These are phyloP conservation scores for Radiomyces spectabilis DNA, from an alignment of 192 early-diverging fungal species.

Conservation along the genomic window DNA sequence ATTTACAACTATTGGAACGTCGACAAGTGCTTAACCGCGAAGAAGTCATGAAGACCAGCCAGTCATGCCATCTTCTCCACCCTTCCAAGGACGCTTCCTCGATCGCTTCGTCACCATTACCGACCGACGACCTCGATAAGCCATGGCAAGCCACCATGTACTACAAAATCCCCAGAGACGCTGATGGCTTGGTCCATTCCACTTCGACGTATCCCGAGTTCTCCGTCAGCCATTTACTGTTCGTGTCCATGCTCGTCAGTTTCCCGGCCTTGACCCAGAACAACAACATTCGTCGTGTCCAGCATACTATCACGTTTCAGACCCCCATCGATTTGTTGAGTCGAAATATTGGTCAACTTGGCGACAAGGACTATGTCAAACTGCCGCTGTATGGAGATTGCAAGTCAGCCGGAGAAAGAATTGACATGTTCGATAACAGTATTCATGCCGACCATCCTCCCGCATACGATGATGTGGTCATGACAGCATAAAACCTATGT, in stretches of 20 bases:
- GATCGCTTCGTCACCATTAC: too few species aligned
- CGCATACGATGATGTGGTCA: not conserved
- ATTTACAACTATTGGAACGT: slow-evolving; percentile 6
- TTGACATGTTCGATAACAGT: too few species aligned
- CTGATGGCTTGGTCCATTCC: too few species aligned
- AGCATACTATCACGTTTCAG: not conserved
- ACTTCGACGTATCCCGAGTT: too few species aligned
- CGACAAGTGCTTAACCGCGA: not conserved
- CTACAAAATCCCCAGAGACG: too few species aligned
- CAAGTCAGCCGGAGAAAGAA: too few species aligned
- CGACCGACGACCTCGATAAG: too few species aligned
- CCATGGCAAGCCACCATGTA: too few species aligned
- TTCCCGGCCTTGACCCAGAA: not conserved
- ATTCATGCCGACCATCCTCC: not conserved
- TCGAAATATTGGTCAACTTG: not conserved
- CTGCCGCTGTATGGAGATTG: not conserved
- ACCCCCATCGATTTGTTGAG: not conserved
- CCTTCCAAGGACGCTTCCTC: not conserved
- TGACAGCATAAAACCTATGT: too few species aligned
- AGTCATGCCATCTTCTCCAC: not conserved
- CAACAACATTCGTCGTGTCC: not conserved
- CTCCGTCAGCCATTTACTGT: not conserved
- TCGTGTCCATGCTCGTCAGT: not conserved
- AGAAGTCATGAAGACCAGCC: not conserved
- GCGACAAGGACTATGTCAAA: not conserved